Percentiles rank a stretch among this genome's conserved stretches.
These are phyloP conservation scores for Candida lessepsii DNA, from an alignment of 805 yeast species.

Conservation along the genomic window DNA sequence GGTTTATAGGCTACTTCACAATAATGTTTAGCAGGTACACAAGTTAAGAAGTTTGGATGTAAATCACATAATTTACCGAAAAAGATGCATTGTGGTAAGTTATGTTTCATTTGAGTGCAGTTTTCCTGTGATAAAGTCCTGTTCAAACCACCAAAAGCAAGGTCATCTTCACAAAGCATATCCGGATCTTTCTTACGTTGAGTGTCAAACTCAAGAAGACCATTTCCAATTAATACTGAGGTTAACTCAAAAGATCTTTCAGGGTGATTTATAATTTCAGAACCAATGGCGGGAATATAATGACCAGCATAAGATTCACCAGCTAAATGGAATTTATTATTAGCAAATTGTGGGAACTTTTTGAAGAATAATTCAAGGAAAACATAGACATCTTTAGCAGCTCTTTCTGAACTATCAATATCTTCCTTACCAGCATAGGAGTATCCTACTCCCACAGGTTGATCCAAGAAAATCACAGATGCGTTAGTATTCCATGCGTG, in stretches of 20 bases:
- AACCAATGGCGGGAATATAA: slow-evolving; percentile 41
- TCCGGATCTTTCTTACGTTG: slow-evolving; percentile 76
- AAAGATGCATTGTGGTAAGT: slow-evolving; percentile 8
- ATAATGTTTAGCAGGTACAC: slow-evolving; percentile 9
- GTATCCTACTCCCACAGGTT: slow-evolving; percentile 28
- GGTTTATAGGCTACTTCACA: slow-evolving; percentile 12
- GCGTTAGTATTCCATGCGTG: slow-evolving; percentile 32
- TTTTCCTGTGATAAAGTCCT: slow-evolving; percentile 22
- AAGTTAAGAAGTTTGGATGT: slow-evolving; percentile 3
- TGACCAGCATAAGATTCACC: slow-evolving; percentile 47
- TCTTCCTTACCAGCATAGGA: slow-evolving; percentile 20
- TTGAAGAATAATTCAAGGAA: slow-evolving; percentile 32
- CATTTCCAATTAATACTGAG: slow-evolving; percentile 89
- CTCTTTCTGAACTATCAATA: slow-evolving; percentile 22
- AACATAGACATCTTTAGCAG: slow-evolving; percentile 27
- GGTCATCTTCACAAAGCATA: slow-evolving; percentile 76
- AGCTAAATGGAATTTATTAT: slow-evolving; percentile 29
- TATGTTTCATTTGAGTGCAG: slow-evolving; percentile 26
- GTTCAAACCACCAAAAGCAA: slow-evolving; percentile 33
- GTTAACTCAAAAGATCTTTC: slow-evolving; percentile 50
- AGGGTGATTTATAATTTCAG: slow-evolving; percentile 36
- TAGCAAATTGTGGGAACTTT: slow-evolving; percentile 24
- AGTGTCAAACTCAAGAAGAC: slow-evolving; percentile 74
- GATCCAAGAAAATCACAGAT: slow-evolving; percentile 37
- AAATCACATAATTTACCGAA: slow-evolving; percentile 4